These are phyloP conservation scores for Musa beccarii DNA, from an alignment of 176 grass and related monocot species.

Conservation along the genomic window DNA sequence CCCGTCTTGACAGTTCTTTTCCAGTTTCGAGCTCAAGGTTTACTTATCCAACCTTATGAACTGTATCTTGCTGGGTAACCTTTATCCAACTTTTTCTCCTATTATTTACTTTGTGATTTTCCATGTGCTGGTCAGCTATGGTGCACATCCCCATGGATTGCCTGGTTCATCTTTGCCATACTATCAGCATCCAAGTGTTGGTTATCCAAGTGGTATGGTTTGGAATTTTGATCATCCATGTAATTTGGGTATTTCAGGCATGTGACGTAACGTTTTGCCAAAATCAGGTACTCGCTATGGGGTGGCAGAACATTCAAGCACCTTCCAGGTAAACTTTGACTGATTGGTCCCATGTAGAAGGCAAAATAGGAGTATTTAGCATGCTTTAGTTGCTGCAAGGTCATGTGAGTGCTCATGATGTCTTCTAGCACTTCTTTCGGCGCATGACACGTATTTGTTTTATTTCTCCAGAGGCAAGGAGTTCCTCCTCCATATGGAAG, in stretches of 20 bases:
- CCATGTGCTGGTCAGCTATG: slow-evolving; percentile 8
- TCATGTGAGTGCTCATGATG: not conserved
- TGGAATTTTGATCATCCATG: not conserved
- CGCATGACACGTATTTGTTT: not conserved
- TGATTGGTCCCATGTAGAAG: not conserved
- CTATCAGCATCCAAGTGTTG: slow-evolving; percentile 5
- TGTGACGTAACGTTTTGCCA: not conserved
- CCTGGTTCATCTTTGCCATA: slow-evolving; percentile 19
- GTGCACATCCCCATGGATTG: not conserved
- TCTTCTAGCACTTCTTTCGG: not conserved
- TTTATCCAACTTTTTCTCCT: not conserved
- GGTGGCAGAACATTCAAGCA: slow-evolving; percentile 2
- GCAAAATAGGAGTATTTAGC: not conserved
- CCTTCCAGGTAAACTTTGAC: slow-evolving; percentile 13
- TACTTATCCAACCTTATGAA: slow-evolving; percentile 10
- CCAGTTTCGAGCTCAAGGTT: slow-evolving; percentile 22
- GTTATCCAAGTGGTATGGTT: slow-evolving; percentile 17
- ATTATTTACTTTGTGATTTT: not conserved
- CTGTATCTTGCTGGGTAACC: not conserved
- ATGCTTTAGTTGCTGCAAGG: not conserved
- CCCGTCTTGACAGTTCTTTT: slow-evolving; percentile 27
- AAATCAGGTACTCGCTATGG: slow-evolving; percentile 21
- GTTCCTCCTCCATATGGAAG: slow-evolving; percentile 24
- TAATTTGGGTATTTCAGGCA: not conserved
- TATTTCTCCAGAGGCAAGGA: slow-evolving; percentile 30